Conservation (phyloP, 2,329 filamentous ascomycete species). For the Fusarium tjaetaba region DNA sequence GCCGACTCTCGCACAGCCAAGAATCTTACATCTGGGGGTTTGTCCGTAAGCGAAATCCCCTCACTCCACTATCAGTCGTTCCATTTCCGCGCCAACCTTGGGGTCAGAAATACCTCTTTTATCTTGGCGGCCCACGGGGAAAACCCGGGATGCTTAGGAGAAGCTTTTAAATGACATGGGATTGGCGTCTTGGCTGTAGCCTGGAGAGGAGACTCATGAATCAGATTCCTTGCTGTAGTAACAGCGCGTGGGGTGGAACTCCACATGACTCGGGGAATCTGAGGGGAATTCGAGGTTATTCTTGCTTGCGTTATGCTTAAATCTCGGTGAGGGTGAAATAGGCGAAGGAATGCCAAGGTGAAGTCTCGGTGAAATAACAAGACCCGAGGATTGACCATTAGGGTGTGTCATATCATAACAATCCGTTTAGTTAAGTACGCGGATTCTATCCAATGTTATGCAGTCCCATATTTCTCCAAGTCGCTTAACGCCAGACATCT, state of each 20-base stretch:
- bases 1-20: constrained; percentile 3
- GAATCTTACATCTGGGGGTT: background rate
- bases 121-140: background rate
- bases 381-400: background rate
- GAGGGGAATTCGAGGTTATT: background rate
- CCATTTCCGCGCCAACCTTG: background rate
- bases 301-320: background rate
- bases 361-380: background rate
- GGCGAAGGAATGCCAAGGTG: background rate
- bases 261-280: background rate
- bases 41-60: background rate
- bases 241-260: background rate
- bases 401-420: background rate
- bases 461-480: background rate
- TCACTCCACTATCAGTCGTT: background rate
- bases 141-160: background rate
- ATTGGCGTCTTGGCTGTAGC: background rate
- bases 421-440: accelerated
- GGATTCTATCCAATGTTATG: background rate
- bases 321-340: background rate
- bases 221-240: background rate
- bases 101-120: constrained; percentile 16
- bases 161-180: background rate
- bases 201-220: constrained; percentile 1
- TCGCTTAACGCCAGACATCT: accelerated